Conservation (phyloP, 2,329 filamentous ascomycete species). For the Metarhizium rileyi region DNA sequence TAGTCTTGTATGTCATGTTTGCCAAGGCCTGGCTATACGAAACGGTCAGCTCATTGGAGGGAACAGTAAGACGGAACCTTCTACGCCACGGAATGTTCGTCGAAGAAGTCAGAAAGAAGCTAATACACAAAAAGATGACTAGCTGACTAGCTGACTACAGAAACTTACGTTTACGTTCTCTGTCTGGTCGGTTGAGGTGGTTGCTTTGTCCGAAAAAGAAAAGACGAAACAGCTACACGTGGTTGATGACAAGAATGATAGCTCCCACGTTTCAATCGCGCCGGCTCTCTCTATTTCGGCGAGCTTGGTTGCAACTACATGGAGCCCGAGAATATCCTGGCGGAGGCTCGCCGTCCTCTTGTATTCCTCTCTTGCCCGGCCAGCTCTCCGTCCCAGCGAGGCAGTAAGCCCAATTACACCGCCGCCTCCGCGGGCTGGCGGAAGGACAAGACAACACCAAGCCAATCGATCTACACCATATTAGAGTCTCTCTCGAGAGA, state of each 20-base stretch:
- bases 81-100: neutral
- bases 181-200: neutral
- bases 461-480: neutral
- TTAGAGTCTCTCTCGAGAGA: neutral
- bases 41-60: neutral
- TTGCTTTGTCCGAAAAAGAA: neutral
- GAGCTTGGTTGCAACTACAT: neutral
- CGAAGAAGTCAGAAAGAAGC: neutral
- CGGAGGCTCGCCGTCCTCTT: conserved; percentile 2
- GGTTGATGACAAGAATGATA: neutral
- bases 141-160: neutral
- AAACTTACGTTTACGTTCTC: neutral
- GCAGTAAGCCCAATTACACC: neutral
- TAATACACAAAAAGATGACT: too few species aligned
- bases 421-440: conserved; percentile 8
- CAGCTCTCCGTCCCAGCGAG: neutral
- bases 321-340: neutral
- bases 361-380: conserved; percentile 2
- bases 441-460: neutral
- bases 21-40: neutral
- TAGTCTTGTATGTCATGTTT: neutral
- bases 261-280: neutral
- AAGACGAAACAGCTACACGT: neutral
- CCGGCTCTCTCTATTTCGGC: neutral
- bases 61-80: neutral